Evolutionary conservation across 805 yeast species (phyloP), one percentile per base, ranked within the genome.

Genomic region (Wickerhamiella occidentalis): DNA sequence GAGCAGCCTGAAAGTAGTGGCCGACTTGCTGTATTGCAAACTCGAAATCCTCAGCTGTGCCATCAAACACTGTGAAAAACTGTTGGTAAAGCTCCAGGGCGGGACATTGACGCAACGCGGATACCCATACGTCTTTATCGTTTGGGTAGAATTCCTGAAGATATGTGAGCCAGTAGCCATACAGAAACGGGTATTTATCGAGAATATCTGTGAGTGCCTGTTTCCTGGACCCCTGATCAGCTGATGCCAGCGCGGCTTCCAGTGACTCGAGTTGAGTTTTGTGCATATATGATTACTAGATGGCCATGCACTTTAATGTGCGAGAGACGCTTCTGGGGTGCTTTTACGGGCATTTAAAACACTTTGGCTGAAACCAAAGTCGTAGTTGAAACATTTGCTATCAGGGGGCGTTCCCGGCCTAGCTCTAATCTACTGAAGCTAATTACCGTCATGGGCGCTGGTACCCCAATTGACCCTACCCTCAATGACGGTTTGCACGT

Each of bases 1-100:
- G 72, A 59, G 85, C 88, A 0, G 94, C 75, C 55, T 81, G 68
- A 64, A 84, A 92, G 52, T 85, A 83, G 29, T 68, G 62, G 0
- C 96, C 96, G 40, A 80, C 71, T 6, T 65, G 54, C 2, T 58
- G 55, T 1, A 75, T 61, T 0, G 82, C 88, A 0, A 66, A 64
- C 18, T 68, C 61, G 53, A 79, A 81, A 12, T 62, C 55, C 2
- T 42, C 49, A 6, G 44, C 61, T 57, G 38, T 54, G 47, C 22
- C 60, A 30, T 68, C 70, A 57, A 41, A 61, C 45, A 37, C 61
- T 61, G 38, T 61, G 61, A 40, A 65, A 58, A 47, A 58, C 44
- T 15, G 69, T 56, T 44, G 61, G 64, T 42, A 66, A 55, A 48
- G 62, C 59, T 36, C 68, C 0, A 67, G 64, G 3, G 64, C 52